Conservation (phyloP, 2,329 filamentous ascomycete genomes). For the Cercospora janseana region DNA sequence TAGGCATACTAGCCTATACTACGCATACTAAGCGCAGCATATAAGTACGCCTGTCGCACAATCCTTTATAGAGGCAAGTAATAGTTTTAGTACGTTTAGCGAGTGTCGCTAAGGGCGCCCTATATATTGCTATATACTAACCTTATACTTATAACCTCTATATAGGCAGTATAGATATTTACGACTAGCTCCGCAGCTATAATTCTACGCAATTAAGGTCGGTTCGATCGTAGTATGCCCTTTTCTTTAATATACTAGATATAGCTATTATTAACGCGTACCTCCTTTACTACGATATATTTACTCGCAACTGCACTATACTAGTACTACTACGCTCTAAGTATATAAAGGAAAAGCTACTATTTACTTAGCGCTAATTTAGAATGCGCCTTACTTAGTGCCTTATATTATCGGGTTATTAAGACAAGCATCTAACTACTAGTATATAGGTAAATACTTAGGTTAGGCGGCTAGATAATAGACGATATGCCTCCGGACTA, state of each 20-base stretch:
- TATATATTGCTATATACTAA: no score
- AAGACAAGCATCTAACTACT: no score
- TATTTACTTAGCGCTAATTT: slow-evolving; percentile 3
- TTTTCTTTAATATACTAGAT: slow-evolving; percentile 10
- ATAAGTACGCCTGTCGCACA: no score
- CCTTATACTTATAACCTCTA: slow-evolving; percentile 9
- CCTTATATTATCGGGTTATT: not conserved
- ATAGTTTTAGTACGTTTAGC: no score
- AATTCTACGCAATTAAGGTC: slow-evolving; percentile 3
- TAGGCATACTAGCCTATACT: no score
- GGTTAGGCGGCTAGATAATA: no score
- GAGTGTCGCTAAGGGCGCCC: no score
- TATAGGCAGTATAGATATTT: slow-evolving; percentile 5
- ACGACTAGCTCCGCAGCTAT: slow-evolving; percentile 7
- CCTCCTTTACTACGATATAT: not conserved
- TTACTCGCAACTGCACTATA: not conserved
- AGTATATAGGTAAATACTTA: no score
- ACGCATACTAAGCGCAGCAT: no score
- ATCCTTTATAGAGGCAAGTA: no score
- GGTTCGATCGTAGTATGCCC: not conserved
- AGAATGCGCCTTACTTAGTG: slow-evolving; percentile 3
- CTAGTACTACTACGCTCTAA: not conserved
- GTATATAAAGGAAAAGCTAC: slow-evolving; percentile 1
- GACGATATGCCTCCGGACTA: no score
- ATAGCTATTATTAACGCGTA: slow-evolving; percentile 9